phyloP scores from a whole-genome alignment of 345 rosid genomes.

The Eucalyptus sp. region DNA sequence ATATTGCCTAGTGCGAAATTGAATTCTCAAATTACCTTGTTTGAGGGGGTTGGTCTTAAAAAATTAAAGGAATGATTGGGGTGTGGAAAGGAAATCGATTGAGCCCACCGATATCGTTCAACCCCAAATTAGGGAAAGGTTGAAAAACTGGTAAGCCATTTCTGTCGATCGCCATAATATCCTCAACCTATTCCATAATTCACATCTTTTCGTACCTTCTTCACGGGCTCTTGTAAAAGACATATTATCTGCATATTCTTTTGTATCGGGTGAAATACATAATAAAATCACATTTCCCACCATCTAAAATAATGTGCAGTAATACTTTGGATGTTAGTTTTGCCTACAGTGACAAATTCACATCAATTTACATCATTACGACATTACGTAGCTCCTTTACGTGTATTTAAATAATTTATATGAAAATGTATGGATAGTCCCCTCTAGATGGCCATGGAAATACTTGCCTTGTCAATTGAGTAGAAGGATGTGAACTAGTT shows the following conservation, averaged over 20 bases:
- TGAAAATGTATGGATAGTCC: background rate
- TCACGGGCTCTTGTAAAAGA: background rate
- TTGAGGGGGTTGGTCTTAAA: no score
- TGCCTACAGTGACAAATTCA: background rate
- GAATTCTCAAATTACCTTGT: background rate
- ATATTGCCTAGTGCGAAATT: no score
- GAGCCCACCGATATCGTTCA: background rate
- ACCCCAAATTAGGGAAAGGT: background rate
- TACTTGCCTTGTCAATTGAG: background rate
- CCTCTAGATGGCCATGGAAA: background rate
- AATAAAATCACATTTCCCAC: background rate
- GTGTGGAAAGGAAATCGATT: background rate
- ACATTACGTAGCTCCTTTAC: no score
- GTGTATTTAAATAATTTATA: background rate
- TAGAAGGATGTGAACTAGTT: background rate
- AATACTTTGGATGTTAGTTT: background rate
- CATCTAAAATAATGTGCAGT: background rate
- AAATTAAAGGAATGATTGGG: background rate
- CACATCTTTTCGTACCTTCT: background rate
- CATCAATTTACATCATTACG: background rate
- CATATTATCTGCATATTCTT: no score
- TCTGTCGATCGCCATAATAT: background rate
- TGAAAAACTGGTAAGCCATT: background rate
- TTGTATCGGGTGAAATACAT: no score
- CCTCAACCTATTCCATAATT: background rate